Base-by-base conservation (phyloP, 768 basidiomycete species). In the Austroboletus festivus region DNA sequence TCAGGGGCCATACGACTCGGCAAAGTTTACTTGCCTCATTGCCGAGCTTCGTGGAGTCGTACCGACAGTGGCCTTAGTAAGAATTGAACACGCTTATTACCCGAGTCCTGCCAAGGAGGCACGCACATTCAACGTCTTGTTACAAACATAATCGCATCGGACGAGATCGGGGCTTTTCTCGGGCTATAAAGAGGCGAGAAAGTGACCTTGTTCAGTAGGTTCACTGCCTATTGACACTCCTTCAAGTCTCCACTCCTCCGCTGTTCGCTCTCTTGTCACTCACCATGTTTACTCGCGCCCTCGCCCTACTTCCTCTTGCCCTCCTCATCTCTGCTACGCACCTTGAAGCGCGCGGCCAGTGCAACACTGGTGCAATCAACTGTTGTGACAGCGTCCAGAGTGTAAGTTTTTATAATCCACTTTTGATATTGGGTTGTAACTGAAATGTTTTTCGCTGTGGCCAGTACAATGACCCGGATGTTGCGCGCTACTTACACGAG, bases 251-350 rank as follows among this genome's bases (percentile, higher is more conserved):
- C 26, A 4, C 19, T 40, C 16, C 15, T 3, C 28, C 15, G 10
- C 19, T 38, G 33, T 9, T 3, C 12, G 1, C 3, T 33, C n/a
- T 6, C 21, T 23, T n/a, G n/a, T n/a, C n/a, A n/a, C n/a, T n/a
- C 22, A 21, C 3, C 13, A 60, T 60, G 59, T 50, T 62, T 19
- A 44, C 60, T 40, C 55, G 53, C 5, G 5, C 58, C 46, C 16
- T 57, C 10, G 46, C 61, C 33, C 41, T 63, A 21, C n/a, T 54
- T 3, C 54, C 53, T 13, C 30, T 63, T 8, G 62, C 51, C 45
- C 40, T 56, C 22, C 35, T 58, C 9, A 58, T 23, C 19, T 42
- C 50, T 21, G 53, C 56, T 10, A 19, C 38, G 0, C 42, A 44
- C 46, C 50, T 48, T 5, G 23, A 45, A 31, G 50, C 42, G 2